phyloP scores from a whole-genome alignment of 108 stramenopile genomes.

The Skeletonema tropicum region DNA sequence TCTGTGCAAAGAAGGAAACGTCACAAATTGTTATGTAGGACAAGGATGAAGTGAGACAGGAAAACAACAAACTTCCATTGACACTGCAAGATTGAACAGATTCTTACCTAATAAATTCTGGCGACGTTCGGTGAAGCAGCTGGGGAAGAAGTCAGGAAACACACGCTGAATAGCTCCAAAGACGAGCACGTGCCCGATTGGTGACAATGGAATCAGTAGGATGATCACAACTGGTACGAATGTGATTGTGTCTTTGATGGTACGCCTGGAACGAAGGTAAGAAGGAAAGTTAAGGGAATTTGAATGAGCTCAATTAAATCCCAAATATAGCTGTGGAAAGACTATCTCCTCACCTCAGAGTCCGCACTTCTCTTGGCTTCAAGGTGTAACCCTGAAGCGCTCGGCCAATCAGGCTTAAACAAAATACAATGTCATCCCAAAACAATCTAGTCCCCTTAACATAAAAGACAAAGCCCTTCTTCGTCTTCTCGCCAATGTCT shows the following conservation, averaged over 20 bases:
- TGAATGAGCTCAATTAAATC: constrained; percentile 10
- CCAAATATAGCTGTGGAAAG: not conserved
- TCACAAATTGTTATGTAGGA: not conserved
- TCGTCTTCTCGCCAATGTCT: constrained; percentile 67
- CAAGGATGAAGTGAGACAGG: not conserved
- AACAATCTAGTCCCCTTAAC: constrained; percentile 83
- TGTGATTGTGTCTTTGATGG: constrained; percentile 94
- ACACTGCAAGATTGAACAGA: not conserved
- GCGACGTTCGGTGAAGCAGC: constrained; percentile 94
- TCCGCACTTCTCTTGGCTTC: constrained; percentile 96
- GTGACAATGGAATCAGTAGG: constrained; percentile 93
- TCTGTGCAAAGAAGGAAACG: constrained; percentile 18
- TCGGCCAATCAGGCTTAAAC: constrained; percentile 71
- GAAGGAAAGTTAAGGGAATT: not conserved
- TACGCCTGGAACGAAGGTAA: constrained; percentile 61
- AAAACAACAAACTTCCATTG: not conserved
- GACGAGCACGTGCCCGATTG: constrained; percentile 96
- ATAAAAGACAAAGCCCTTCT: constrained; percentile 82
- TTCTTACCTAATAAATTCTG: constrained; percentile 84
- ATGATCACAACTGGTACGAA: constrained; percentile 97
- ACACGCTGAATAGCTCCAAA: constrained; percentile 97
- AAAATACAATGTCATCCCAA: constrained; percentile 86
- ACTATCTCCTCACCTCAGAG: constrained; percentile 71
- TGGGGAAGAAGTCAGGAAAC: constrained; percentile 97
- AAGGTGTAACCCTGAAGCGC: constrained; percentile 92